Evolutionary conservation across 495 filamentous ascomycete genomes (phyloP).

Genomic region (Aspergillus saccharolyticus): DNA sequence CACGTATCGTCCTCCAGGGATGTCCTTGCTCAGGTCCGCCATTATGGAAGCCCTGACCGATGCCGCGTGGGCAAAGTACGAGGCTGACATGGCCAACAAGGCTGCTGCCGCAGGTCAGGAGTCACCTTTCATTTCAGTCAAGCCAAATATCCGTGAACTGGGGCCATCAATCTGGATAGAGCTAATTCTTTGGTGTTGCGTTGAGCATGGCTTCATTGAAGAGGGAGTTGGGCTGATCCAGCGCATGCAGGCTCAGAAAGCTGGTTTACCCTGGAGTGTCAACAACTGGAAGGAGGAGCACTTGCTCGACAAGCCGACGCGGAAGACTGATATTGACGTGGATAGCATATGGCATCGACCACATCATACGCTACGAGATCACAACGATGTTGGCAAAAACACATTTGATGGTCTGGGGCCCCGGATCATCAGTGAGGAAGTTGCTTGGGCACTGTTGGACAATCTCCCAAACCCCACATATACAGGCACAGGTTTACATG

Average conservation of each 20-base stretch:
- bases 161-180: slow-evolving; percentile 62
- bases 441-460: slow-evolving; percentile 49
- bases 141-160: slow-evolving; percentile 47
- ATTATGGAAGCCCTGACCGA: slow-evolving; percentile 61
- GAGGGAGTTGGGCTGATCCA: slow-evolving; percentile 49
- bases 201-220: slow-evolving; percentile 54
- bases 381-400: slow-evolving; percentile 16
- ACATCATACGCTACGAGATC: too few relatives aligned
- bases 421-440: slow-evolving; percentile 54
- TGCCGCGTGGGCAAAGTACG: slow-evolving; percentile 53
- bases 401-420: slow-evolving; percentile 42
- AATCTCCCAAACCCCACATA: slow-evolving; percentile 42
- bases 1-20: slow-evolving; percentile 50
- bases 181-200: slow-evolving; percentile 61
- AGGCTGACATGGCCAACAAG: slow-evolving; percentile 38
- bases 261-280: slow-evolving; percentile 33
- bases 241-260: slow-evolving; percentile 29
- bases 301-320: slow-evolving; percentile 23
- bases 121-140: slow-evolving; percentile 47
- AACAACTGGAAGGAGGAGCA: slow-evolving; percentile 42
- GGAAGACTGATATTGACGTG: slow-evolving; percentile 30
- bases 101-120: slow-evolving; percentile 45
- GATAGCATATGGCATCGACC: slow-evolving; percentile 34
- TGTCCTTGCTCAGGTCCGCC: slow-evolving; percentile 51
- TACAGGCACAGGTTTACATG: slow-evolving; percentile 27